Evolutionary conservation across 2,329 filamentous ascomycete species (phyloP), one percentile per base, ranked within the genome.

Genomic region (Botrytis fragariae): DNA sequence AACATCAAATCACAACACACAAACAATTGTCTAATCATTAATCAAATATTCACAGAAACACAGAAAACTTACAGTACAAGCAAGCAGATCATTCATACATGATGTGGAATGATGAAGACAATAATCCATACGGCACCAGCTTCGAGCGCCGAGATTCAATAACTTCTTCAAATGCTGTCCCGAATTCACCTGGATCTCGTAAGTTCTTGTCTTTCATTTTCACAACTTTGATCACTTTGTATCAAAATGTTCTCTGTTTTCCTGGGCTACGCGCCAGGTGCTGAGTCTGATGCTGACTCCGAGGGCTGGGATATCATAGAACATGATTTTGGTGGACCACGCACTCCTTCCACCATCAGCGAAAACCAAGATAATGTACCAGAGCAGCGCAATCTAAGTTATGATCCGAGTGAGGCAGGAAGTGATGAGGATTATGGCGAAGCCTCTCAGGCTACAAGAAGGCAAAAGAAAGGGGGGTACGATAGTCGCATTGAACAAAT

Each of bases 71-170:
- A 18, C 71, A 73, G 67, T 57, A 73, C 60, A 62, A 72, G 72
- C 73, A 69, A 80, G 86, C 79, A 78, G 97, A 80, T 86, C 79
- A 78, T 97, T 97, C 72, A 37, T 71, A 76, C 82, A 87, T 79
- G 78, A 98, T 98, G 95, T 98, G 95, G 95, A 97, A 98, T 87
- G 95, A 98, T 86, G 95, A 98, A 85, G 94, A 98, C 81, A 98
- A 98, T 84, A 98, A 98, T 82, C 95, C 95, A 8, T 98, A 98
- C 81, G 95, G 94, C 77, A 89, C 87, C 79, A 95, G 93, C 83
- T 98, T 97, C 85, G 93, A 96, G 82, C 92, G 93, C 79, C 90
- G 93, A 79, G 93, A 97, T 83, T 93, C 93, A 75, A 90, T 92
- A 82, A 87, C 90, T 63, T 93, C 91, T 42, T 91, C 91, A 45